These are phyloP conservation scores for Linum tenue DNA, from an alignment of 345 rosid species.

Conservation along the genomic window DNA sequence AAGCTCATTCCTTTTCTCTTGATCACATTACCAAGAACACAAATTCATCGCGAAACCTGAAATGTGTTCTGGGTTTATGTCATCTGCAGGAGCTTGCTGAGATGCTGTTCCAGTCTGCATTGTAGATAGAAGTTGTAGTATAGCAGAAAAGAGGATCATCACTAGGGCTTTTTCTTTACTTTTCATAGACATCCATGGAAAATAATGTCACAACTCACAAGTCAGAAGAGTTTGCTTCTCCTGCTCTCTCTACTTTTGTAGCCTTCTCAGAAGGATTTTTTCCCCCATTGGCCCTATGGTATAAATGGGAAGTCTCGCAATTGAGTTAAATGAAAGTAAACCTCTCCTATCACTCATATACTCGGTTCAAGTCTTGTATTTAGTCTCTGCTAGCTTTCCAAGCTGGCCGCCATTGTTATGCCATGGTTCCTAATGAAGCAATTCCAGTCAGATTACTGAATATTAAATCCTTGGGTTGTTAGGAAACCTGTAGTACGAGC, in stretches of 20 bases:
- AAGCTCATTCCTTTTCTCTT: neutral
- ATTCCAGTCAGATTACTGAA: no score
- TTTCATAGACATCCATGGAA: neutral
- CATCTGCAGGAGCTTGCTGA: conserved; percentile 80
- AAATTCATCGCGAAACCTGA: conserved; percentile 1
- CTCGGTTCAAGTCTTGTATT: no score
- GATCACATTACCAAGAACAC: neutral
- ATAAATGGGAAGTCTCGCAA: no score
- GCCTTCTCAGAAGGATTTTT: neutral
- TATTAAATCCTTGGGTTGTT: no score
- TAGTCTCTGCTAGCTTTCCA: no score
- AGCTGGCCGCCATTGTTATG: no score
- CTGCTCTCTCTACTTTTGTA: neutral
- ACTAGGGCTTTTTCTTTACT: neutral
- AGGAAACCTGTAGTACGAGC: no score
- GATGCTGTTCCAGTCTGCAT: conserved; percentile 80
- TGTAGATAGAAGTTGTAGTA: conserved; percentile 13
- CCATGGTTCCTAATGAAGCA: no score
- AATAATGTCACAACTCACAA: no score
- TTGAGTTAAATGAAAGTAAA: no score
- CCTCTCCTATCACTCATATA: no score
- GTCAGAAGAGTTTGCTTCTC: neutral
- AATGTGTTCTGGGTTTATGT: neutral
- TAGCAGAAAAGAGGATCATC: neutral
- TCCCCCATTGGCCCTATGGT: no score